Evolutionary conservation across 768 basidiomycete species (phyloP).

Genomic region (Auriscalpium orientale): DNA sequence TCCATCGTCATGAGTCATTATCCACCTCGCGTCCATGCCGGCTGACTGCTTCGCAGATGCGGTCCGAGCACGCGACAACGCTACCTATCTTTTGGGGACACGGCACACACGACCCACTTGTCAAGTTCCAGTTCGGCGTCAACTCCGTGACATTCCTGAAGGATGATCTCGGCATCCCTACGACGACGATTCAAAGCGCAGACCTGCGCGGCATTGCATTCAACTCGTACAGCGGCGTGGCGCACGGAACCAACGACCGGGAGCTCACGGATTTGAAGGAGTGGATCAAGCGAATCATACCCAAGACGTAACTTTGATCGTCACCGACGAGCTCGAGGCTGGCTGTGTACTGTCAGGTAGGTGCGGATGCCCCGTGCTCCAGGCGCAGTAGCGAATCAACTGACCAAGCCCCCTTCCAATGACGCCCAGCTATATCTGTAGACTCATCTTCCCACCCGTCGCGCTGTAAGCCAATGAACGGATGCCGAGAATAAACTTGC

Average conservation of each 20-base stretch:
- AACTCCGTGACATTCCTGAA: slow-evolving; percentile 52
- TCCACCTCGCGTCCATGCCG: too few species aligned
- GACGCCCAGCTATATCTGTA: not conserved
- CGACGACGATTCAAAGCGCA: slow-evolving; percentile 25
- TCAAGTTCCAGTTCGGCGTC: slow-evolving; percentile 47
- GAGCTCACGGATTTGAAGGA: slow-evolving; percentile 64
- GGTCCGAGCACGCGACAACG: slow-evolving; percentile 46
- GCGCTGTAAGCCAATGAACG: too few species aligned
- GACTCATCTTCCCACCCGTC: not conserved
- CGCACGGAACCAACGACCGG: slow-evolving; percentile 54
- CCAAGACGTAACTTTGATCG: slow-evolving; percentile 9
- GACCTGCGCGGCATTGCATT: slow-evolving; percentile 53
- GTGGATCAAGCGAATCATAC: slow-evolving; percentile 61
- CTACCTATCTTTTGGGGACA: slow-evolving; percentile 86
- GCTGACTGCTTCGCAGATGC: slow-evolving; percentile 39
- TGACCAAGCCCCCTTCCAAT: not conserved
- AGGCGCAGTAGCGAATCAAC: too few species aligned
- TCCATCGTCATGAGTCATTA: not conserved
- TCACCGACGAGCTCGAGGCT: too few species aligned
- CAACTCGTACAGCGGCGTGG: slow-evolving; percentile 58
- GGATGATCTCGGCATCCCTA: slow-evolving; percentile 39
- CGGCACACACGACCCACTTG: slow-evolving; percentile 68
- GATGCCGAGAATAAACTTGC: too few species aligned
- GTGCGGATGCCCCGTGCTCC: too few species aligned
- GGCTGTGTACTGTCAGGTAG: too few species aligned